phyloP scores from a whole-genome alignment of 345 rosid species.

The Populus ilicifolia region DNA sequence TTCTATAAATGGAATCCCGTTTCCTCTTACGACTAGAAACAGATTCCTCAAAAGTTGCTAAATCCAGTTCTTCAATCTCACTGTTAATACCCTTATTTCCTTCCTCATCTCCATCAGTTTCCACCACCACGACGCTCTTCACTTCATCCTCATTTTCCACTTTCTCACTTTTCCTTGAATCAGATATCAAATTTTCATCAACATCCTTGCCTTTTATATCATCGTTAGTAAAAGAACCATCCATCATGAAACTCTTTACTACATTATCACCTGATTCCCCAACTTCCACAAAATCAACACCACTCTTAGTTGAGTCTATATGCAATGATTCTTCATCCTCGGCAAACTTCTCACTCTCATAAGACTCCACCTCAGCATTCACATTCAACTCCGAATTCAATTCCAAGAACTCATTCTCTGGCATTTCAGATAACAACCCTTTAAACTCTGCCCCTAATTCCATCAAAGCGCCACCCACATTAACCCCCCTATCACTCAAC shows the following conservation, averaged over 20 bases:
- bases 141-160: slow-evolving; percentile 19
- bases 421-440: slow-evolving; percentile 26
- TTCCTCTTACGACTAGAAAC: slow-evolving; percentile 44
- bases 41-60: slow-evolving; percentile 6
- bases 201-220: slow-evolving; percentile 14
- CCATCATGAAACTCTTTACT: slow-evolving; percentile 20
- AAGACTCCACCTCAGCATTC: slow-evolving; percentile 17
- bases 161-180: slow-evolving; percentile 14
- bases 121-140: slow-evolving; percentile 19
- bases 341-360: slow-evolving; percentile 24
- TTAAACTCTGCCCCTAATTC: slow-evolving; percentile 33
- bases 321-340: slow-evolving; percentile 27
- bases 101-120: slow-evolving; percentile 6
- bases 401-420: not conserved
- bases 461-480: slow-evolving; percentile 24
- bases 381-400: slow-evolving; percentile 20
- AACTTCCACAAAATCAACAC: slow-evolving; percentile 16
- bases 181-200: slow-evolving; percentile 10
- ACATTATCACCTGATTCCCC: slow-evolving; percentile 24
- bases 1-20: slow-evolving; percentile 37
- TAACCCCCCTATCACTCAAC: slow-evolving; percentile 4
- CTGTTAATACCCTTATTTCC: slow-evolving; percentile 2
- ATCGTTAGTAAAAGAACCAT: not conserved
- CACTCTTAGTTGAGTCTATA: slow-evolving; percentile 16
- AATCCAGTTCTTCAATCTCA: slow-evolving; percentile 19